Percentiles rank a stretch among this genome's conserved stretches.
Conservation (phyloP, 768 basidiomycete genomes). For the Tulasnella calospora region DNA sequence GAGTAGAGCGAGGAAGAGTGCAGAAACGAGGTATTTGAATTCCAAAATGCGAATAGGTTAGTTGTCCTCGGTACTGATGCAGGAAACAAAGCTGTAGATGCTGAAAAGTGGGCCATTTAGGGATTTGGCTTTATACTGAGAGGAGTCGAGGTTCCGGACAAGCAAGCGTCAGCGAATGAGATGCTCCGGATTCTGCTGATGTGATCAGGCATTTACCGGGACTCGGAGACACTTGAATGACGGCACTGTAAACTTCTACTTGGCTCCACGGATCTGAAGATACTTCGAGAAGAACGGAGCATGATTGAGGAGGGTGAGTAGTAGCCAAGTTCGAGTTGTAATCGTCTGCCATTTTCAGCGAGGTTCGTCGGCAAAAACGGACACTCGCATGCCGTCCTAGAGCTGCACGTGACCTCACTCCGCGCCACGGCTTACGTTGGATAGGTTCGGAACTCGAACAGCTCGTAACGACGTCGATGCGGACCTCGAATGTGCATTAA, state of each 20-base stretch:
- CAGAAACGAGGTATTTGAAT: not conserved
- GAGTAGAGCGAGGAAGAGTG: constrained; percentile 1
- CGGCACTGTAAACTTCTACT: not conserved
- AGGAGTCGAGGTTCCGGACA: not conserved
- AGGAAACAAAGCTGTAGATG: not conserved
- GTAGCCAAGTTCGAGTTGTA: not conserved
- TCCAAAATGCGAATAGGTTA: not conserved
- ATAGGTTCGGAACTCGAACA: no score
- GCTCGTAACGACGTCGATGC: not conserved
- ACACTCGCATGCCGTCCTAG: not conserved
- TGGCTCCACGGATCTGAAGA: not conserved
- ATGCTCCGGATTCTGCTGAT: constrained; percentile 2
- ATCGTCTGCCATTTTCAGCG: not conserved
- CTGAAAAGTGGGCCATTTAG: not conserved
- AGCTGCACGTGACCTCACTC: not conserved
- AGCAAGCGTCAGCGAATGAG: not conserved
- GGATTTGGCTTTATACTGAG: not conserved
- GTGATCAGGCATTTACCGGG: not conserved
- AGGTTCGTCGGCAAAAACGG: not conserved
- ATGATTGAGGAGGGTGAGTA: not conserved
- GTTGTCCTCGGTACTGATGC: not conserved
- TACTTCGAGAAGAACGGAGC: not conserved
- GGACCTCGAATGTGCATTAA: no score
- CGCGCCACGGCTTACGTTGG: no score
- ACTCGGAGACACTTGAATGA: not conserved